Evolutionary conservation across 495 filamentous ascomycete species (phyloP).

Genomic region (Usnea hakonensis): DNA sequence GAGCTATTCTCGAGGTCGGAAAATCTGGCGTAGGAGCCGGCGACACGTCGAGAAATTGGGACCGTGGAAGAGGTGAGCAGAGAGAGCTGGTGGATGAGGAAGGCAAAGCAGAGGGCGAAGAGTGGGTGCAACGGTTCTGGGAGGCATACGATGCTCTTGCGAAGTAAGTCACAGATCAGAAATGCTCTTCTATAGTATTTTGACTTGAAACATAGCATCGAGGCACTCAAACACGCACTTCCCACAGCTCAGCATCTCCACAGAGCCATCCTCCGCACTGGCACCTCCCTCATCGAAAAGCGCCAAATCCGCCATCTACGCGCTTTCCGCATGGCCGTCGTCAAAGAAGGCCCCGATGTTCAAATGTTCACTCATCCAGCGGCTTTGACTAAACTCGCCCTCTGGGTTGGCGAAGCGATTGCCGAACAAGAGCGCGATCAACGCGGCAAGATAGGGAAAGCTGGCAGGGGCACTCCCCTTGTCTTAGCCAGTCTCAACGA

Average conservation of each 20-base stretch:
- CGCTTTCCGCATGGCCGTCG: constrained; percentile 89
- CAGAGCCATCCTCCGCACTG: constrained; percentile 87
- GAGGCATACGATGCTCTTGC: constrained; percentile 85
- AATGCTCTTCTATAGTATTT: constrained; percentile 32
- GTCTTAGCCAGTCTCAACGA: constrained; percentile 89
- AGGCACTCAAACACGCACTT: constrained; percentile 66
- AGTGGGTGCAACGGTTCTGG: constrained; percentile 77
- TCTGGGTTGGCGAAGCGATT: constrained; percentile 92
- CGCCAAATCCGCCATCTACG: constrained; percentile 85
- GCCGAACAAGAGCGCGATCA: constrained; percentile 75
- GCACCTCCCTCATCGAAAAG: constrained; percentile 83
- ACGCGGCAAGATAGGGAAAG: constrained; percentile 56
- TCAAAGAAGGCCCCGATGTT: constrained; percentile 90
- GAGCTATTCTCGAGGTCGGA: constrained; percentile 87
- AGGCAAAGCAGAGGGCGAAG: constrained; percentile 48
- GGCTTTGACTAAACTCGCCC: constrained; percentile 81
- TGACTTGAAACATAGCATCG: constrained; percentile 45
- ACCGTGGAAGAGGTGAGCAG: constrained; percentile 29
- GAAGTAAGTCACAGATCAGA: constrained; percentile 43
- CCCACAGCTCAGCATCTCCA: constrained; percentile 82
- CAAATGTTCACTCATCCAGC: constrained; percentile 82
- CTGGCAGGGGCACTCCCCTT: constrained; percentile 70
- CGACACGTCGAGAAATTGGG: constrained; percentile 23
- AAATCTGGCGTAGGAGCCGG: constrained; percentile 24
- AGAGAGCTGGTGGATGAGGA: constrained; percentile 38